Evolutionary conservation across 345 rosid species (phyloP).

Genomic region (Brassica nigra): DNA sequence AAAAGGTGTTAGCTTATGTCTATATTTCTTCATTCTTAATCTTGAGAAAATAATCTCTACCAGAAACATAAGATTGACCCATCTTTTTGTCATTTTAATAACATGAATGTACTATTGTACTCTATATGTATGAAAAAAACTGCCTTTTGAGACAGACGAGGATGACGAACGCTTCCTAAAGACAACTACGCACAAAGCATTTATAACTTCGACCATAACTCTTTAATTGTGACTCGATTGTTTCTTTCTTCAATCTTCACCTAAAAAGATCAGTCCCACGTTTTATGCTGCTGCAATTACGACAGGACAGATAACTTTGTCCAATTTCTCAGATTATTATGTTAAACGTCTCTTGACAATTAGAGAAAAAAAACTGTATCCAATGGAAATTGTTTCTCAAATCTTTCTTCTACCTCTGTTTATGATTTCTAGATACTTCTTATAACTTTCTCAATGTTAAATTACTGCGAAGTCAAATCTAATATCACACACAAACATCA

Average conservation of each 20-base stretch:
- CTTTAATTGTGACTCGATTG: constrained; percentile 20
- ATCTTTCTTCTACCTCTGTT: background rate
- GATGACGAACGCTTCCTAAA: constrained; percentile 6
- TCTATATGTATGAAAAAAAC: background rate
- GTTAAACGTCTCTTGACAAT: constrained; percentile 1
- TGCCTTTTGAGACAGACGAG: background rate
- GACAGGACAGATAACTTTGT: constrained; percentile 20
- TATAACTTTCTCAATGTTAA: background rate
- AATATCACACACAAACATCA: constrained; percentile 1
- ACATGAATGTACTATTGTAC: constrained; percentile 1
- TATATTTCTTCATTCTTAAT: background rate
- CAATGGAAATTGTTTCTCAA: constrained; percentile 6
- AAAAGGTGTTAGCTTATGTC: background rate
- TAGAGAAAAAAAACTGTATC: background rate
- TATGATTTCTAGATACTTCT: background rate
- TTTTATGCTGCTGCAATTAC: constrained; percentile 13
- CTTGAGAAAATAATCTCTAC: background rate
- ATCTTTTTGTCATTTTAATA: constrained; percentile 9
- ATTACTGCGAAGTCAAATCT: constrained; percentile 9
- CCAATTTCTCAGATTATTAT: constrained; percentile 9
- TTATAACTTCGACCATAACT: constrained; percentile 37
- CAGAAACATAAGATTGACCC: constrained; percentile 19
- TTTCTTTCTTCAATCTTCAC: constrained; percentile 33
- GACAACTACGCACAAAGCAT: constrained; percentile 29
- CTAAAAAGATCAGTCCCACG: constrained; percentile 27